These are phyloP conservation scores for Astrocystis sublimbata DNA, from an alignment of 495 filamentous ascomycete genomes.

Conservation along the genomic window DNA sequence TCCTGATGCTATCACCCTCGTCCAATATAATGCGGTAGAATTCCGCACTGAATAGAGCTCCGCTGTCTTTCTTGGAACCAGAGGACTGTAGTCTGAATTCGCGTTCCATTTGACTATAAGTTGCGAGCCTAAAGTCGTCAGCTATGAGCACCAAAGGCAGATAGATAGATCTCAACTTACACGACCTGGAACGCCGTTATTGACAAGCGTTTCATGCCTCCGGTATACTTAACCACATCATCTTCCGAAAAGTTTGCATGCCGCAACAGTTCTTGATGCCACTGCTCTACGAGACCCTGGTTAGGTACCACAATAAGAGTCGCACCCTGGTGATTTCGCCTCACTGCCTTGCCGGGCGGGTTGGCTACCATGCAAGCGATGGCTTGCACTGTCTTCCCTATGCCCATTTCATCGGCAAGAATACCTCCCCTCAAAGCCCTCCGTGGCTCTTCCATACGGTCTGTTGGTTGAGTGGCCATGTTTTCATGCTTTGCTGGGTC, in stretches of 20 bases:
- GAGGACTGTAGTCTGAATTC: neutral
- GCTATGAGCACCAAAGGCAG: neutral
- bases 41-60: constrained; percentile 17
- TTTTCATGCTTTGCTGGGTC: neutral
- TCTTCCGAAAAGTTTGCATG: neutral
- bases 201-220: neutral
- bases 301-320: constrained; percentile 8
- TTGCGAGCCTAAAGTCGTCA: constrained; percentile 2
- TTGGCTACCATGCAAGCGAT: constrained; percentile 66
- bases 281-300: constrained; percentile 3
- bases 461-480: neutral
- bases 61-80: neutral
- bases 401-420: constrained; percentile 71
- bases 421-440: constrained; percentile 56
- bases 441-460: neutral
- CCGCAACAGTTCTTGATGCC: neutral
- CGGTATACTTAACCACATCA: neutral
- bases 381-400: constrained; percentile 76
- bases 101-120: neutral
- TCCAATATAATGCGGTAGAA: constrained; percentile 39
- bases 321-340: neutral
- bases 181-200: neutral
- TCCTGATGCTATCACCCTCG: constrained; percentile 40
- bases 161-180: neutral
- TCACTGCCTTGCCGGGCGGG: constrained; percentile 32